Evolutionary conservation across 495 filamentous ascomycete species (phyloP), one percentile per base, ranked within the genome.

Genomic region (Podospora pseudoanserina): DNA sequence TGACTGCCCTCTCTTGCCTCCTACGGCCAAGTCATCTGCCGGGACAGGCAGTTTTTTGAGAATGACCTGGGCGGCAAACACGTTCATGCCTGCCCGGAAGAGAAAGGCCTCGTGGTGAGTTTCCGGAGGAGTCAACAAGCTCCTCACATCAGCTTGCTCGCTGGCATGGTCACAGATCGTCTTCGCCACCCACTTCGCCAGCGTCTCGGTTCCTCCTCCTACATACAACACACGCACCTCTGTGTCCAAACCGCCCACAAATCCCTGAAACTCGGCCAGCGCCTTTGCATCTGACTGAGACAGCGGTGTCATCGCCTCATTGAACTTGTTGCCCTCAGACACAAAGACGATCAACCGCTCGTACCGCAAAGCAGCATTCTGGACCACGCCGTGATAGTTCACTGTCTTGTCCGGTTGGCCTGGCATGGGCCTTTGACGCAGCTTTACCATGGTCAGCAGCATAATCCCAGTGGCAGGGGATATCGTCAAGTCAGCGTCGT

Each of bases 401-500:
- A 81, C 53, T 79, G 67, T 32, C n/a, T 54, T 78, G 20, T 65
- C 65, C 66, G 73, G 76, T 61, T 87, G 82, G 1, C 90, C 91
- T 0, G 92, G 91, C 0, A 92, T 79, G 5, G 87, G 75, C 60
- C 84, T 83, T 72, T 97, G 93, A 39, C 90, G 91, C 62, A 91
- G 86, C 69, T 88, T 86, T 69, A 93, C 87, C 5, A 93, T 80
- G 1, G 88, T 91, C 11, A 91, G 91, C 6, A 90, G 72, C 11
- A 96, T 73, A 16, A 96, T 79, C 0, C 91, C 92, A 0, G 86
- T 89, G 2, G 80, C 80, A 0, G 92, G 88, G 0, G 92, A 92
- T 58, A 94, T 69, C 34, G 91, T 87, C 16, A 97, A 69, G 74
- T 97, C 93, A 11, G 91, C 91, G 76, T 96, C 93, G 15, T 83